Conservation (phyloP, 2,329 filamentous ascomycete genomes). For the Xylariaceae sp. region DNA sequence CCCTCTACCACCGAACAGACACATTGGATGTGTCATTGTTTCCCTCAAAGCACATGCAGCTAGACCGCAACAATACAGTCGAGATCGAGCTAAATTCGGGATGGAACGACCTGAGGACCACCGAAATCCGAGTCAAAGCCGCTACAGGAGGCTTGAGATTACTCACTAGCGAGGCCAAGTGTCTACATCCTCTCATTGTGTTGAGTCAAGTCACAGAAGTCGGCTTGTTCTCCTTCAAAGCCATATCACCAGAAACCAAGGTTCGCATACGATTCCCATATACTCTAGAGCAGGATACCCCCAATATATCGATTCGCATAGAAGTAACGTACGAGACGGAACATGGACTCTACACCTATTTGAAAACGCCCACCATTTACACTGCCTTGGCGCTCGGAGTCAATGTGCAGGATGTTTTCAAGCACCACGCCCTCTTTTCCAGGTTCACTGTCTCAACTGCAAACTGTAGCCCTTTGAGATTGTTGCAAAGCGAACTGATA, state of each 20-base stretch:
- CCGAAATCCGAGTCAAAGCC: slow-evolving; percentile 59
- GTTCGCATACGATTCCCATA: slow-evolving; percentile 72
- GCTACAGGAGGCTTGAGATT: slow-evolving; percentile 64
- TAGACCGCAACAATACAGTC: slow-evolving; percentile 74
- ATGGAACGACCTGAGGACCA: slow-evolving; percentile 63
- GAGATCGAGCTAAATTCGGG: slow-evolving; percentile 71
- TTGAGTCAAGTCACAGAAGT: slow-evolving; percentile 50
- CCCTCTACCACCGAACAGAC: slow-evolving; percentile 67
- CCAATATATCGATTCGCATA: slow-evolving; percentile 67
- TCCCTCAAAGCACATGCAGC: slow-evolving; percentile 67
- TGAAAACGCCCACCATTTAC: slow-evolving; percentile 58
- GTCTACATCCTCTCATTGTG: slow-evolving; percentile 40
- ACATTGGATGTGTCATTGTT: slow-evolving; percentile 66
- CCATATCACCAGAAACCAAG: slow-evolving; percentile 41
- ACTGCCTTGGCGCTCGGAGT: slow-evolving; percentile 83
- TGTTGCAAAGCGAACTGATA: slow-evolving; percentile 67
- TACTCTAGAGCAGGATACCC: slow-evolving; percentile 72
- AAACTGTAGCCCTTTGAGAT: slow-evolving; percentile 66
- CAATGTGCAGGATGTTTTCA: slow-evolving; percentile 95
- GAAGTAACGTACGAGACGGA: slow-evolving; percentile 72
- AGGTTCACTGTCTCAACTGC: slow-evolving; percentile 88
- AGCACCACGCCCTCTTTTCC: slow-evolving; percentile 75
- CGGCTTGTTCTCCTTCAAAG: slow-evolving; percentile 49
- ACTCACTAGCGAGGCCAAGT: slow-evolving; percentile 55
- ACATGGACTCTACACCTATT: slow-evolving; percentile 61